Evolutionary conservation across 345 rosid species (phyloP), one percentile per base, ranked within the genome.

Genomic region (Limnanthes douglasii): DNA sequence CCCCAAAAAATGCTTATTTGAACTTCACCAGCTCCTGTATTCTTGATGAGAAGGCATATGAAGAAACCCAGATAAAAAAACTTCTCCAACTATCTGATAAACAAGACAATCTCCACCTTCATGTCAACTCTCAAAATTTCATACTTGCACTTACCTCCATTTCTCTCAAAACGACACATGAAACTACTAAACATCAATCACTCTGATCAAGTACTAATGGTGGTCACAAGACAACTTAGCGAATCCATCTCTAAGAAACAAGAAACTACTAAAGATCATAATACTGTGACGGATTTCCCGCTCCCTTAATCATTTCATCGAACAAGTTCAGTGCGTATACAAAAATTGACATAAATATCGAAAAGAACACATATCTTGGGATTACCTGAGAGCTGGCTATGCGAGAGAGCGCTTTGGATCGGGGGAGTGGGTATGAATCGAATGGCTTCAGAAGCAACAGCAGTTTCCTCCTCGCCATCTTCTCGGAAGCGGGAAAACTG

Each of bases 401-500:
- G 39, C 39, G 54, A 39, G 77, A 58, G 32, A 39, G 38, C 8
- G 46, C 48, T 25, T 35, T 57, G 3, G 73, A 41, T 15, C 50
- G 70, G 35, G 53, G 58, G 21, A 64, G 45, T 18, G 75, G 68
- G 53, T 57, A 60, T 1, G 66, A 59, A 45, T 88, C 76, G 25
- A 68, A 61, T 17, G 95, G 93, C 54, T 83, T 88, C 66, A 79
- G n/a, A n/a, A n/a, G n/a, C n/a, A n/a, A n/a, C n/a, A n/a, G n/a
- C n/a, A n/a, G n/a, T n/a, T n/a, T n/a, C n/a, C n/a, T n/a, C n/a
- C n/a, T n/a, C n/a, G n/a, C n/a, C n/a, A n/a, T n/a, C n/a, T n/a
- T n/a, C n/a, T n/a, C n/a, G n/a, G n/a, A n/a, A n/a, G n/a, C n/a
- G n/a, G n/a, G n/a, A n/a, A n/a, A n/a, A n/a, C n/a, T n/a, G n/a